phyloP scores from a whole-genome alignment of 306 rosid genomes.

The Acacia crassicarpa region DNA sequence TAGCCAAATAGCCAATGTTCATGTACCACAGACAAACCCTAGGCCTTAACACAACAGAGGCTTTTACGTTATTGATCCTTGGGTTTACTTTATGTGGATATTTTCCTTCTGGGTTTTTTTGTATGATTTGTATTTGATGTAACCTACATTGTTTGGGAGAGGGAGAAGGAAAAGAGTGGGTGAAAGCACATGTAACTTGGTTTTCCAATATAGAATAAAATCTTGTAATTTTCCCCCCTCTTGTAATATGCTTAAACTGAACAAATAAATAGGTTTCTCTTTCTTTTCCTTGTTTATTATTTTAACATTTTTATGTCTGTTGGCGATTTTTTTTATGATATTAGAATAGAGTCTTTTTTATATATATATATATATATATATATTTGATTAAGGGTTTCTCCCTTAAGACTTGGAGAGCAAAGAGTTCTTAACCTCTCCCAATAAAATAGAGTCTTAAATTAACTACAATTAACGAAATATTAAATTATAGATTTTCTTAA shows the following conservation, averaged over 20 bases:
- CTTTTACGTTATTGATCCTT: not conserved
- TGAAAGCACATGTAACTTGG: not conserved
- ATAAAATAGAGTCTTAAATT: not conserved
- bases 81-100: not conserved
- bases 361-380: too few species aligned
- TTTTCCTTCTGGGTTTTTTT: not conserved
- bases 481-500: too few species aligned
- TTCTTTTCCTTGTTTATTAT: not conserved
- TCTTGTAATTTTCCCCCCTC: not conserved
- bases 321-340: not conserved
- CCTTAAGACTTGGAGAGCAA: too few species aligned
- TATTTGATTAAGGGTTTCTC: too few species aligned
- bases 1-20: not conserved
- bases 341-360: too few species aligned
- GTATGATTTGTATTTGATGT: not conserved
- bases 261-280: not conserved
- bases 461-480: not conserved
- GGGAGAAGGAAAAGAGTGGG: not conserved
- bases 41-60: not conserved
- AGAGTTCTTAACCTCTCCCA: too few species aligned
- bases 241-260: not conserved
- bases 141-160: not conserved
- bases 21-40: not conserved
- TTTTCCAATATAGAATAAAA: not conserved
- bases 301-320: too few species aligned